Base-by-base conservation (phyloP, 768 basidiomycete species). In the Leccinum longicurvipes region DNA sequence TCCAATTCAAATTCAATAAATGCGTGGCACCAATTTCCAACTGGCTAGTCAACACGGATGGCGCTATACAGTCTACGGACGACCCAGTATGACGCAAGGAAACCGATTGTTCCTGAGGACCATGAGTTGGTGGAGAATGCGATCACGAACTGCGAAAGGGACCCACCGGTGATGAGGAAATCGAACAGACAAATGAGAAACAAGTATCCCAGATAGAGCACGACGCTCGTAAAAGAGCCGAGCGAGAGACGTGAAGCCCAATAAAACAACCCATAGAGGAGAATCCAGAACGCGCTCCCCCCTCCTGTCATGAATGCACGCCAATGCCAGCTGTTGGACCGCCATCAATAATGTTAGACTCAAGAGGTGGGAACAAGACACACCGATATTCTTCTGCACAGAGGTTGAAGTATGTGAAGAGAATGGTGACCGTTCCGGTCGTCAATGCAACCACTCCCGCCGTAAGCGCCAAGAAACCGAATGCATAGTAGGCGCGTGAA, bases 301-400 rank as follows among this genome's bases (percentile, higher is more conserved):
- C 93, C 96, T 32, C 96, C 96, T 28, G 85, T 88, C 58, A 95
- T 64, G 79, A 98, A 97, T 5, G 92, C 82, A 45, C 93, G 84
- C 96, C 96, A 98, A 56, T 98, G 95, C 95, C 95, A 98, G 56
- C 93, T 90, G n/a, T 21, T 2, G 54, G 44, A 44, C 17, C 36
- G 17, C 44, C 9, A 46, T 64, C 32, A 59, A 56, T 19, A 51
- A 47, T 48, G 41, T 29, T 31, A 3, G n/a, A 12, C 6, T 31
- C 23, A 49, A 25, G 34, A 41, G 11, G 29, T 12, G n/a, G 25
- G 47, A 31, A 14, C 6, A 34, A 39, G 14, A 67, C 79, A 54
- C 52, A 91, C 88, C 91, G 78, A 70, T 97, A 98, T 64, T 98
- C 94, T 71, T 98, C 96, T 6, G 93, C 89, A 59, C 95, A 98